Percentiles rank a stretch among this genome's conserved stretches.
Conservation (phyloP, 805 yeast species). For the Pichia paraexigua region DNA sequence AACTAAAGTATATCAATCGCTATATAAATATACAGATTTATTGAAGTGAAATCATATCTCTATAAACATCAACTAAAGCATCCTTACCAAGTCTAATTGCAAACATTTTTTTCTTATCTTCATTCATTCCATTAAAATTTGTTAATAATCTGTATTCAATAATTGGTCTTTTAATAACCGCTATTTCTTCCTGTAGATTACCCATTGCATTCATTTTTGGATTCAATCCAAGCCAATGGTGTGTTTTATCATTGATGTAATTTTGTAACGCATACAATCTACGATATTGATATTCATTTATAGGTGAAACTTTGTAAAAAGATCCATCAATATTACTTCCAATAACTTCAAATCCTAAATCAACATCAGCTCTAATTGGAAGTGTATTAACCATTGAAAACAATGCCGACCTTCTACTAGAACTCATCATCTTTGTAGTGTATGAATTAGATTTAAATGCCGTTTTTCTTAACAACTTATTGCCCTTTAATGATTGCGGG, state of each 20-base stretch:
- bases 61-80: conserved; percentile 55
- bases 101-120: conserved; percentile 46
- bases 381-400: conserved; percentile 27
- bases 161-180: conserved; percentile 48
- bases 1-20: too few relatives aligned
- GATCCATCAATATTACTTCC: conserved; percentile 81
- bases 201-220: conserved; percentile 60
- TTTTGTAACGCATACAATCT: conserved; percentile 80
- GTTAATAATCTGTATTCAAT: conserved; percentile 55
- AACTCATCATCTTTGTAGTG: conserved; percentile 45
- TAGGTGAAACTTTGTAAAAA: conserved; percentile 62
- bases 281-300: conserved; percentile 68
- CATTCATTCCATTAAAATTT: conserved; percentile 46
- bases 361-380: conserved; percentile 23
- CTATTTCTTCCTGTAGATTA: conserved; percentile 25
- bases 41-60: conserved; percentile 40
- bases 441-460: conserved; percentile 61
- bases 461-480: conserved; percentile 58
- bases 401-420: conserved; percentile 30
- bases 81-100: conserved; percentile 52
- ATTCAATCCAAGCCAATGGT: conserved; percentile 70
- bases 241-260: conserved; percentile 72
- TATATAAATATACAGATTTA: conserved; percentile 1
- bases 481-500: conserved; percentile 74
- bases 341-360: conserved; percentile 44